Evolutionary conservation across 257 asterid species (phyloP), one percentile per base, ranked within the genome.

Genomic region (Rhazya stricta): DNA sequence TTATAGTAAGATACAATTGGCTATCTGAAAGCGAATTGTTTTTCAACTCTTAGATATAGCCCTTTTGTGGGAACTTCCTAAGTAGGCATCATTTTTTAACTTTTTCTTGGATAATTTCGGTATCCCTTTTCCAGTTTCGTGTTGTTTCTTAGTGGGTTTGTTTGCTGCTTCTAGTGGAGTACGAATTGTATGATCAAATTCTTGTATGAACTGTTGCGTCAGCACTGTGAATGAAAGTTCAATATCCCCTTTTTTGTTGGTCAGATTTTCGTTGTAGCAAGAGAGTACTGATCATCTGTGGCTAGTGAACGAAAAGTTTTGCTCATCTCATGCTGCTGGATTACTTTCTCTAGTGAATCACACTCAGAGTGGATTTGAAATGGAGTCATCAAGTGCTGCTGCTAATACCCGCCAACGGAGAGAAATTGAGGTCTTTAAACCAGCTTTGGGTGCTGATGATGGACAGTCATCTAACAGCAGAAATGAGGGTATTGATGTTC

Each of bases 341-440:
- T 62, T 65, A 53, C 80, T 46, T 60, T 36, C 19, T 23, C 16
- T 36, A 46, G 56, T 21, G 66, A 34, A 15, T 46, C 41, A 74
- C 21, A 34, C 0, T 46, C 15, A 15, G 51, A 71, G 32, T 16
- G 29, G 34, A 50, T 9, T 50, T 56, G 74, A 76, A 43, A 80
- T 92, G 96, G 91, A 90, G 71, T 57, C 81, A 23, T 70, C 78
- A 8, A 37, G 60, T 54, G 72, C 63, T 56, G 72, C 63, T 56
- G 77, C 80, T 72, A 29, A 78, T 75, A 71, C 76, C 58, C 69
- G 66, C 57, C 56, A 61, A 54, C 74, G 84, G 79, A 71, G 23
- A 69, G 71, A 93, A 1, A 74, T 87, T 57, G 96, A 86, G 36
- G 89, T 88, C 78, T 93, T 91, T 65, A 83, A 84, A 45, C 89